Evolutionary conservation across 306 rosid species (phyloP), one percentile per base, ranked within the genome.

Genomic region (Trichosanthes cucumerina): DNA sequence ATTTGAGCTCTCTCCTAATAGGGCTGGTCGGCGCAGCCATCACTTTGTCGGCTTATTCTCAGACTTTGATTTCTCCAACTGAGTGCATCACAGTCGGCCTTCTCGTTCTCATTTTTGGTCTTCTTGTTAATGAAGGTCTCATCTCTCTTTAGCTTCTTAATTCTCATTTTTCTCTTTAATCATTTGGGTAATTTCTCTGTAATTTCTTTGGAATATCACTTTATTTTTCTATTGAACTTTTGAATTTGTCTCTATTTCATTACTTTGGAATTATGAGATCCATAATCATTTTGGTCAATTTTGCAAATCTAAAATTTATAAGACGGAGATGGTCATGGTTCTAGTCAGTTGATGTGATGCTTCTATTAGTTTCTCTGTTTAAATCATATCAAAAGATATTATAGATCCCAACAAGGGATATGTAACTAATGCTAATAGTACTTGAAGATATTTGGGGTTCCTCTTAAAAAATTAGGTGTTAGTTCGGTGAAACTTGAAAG

Each of bases 41-140:
- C 24, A 93, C 96, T 31, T 78, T 93, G 56, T 59, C 75, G 38
- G 89, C 98, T 31, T 89, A 92, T 80, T 87, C 96, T 53, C 98
- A 92, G 78, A 84, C 83, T 46, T 60, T 82, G 28, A 38, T 89
- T 58, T 87, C 93, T 49, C 86, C 97, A 78, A 66, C 75, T 78
- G 93, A 89, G 79, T 80, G 90, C 82, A 49, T 93, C 85, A 76
- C 88, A 46, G 33, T 84, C 26, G 98, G 98, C 50, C 96, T 92
- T 41, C 52, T 93, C 56, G 84, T 93, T 56, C 96, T 93, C 79
- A 23, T 88, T 84, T 83, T 90, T 41, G 97, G 90, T 21, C 85
- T 91, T 88, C 82, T 92, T 43, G 83, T 93, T 28, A 83, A 85
- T 75, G 98, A 93, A 90, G 97, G 98, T 87, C 76, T 90, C 7